Evolutionary conservation across 2,329 filamentous ascomycete species (phyloP).

Genomic region (Aspergillus cejpii): DNA sequence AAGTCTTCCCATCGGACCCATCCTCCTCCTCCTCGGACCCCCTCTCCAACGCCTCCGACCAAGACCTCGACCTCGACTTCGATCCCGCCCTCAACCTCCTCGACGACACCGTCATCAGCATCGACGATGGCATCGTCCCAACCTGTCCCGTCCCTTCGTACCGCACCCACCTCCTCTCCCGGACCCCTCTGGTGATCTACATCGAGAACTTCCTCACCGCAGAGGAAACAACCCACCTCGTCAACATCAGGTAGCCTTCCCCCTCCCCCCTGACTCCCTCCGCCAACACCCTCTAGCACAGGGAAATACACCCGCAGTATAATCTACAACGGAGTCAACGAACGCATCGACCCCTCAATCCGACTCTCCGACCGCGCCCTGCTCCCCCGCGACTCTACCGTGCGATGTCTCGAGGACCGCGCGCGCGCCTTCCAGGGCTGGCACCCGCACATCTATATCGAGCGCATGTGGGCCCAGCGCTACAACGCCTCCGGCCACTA

Average conservation of each 20-base stretch:
- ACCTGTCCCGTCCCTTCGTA: constrained; percentile 26
- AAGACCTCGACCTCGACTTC: constrained; percentile 5
- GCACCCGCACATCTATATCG: constrained; percentile 52
- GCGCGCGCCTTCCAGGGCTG: constrained; percentile 56
- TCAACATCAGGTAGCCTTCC: constrained; percentile 46
- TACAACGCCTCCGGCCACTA: constrained; percentile 56
- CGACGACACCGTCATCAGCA: constrained; percentile 32
- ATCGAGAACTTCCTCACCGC: constrained; percentile 50
- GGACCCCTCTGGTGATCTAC: constrained; percentile 53
- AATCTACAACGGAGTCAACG: constrained; percentile 46
- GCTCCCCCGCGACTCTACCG: constrained; percentile 43
- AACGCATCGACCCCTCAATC: constrained; percentile 44
- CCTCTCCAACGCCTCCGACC: constrained; percentile 1
- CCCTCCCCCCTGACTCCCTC: neutral
- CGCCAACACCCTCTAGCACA: constrained; percentile 21
- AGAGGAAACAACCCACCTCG: constrained; percentile 46
- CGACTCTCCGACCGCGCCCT: constrained; percentile 49
- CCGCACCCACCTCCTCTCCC: constrained; percentile 46
- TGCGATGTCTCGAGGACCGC: constrained; percentile 55
- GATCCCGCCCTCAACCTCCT: constrained; percentile 19
- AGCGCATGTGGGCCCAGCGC: constrained; percentile 55
- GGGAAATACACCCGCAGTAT: constrained; percentile 50
- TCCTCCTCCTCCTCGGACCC: neutral
- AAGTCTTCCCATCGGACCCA: constrained; percentile 15
- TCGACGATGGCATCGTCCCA: constrained; percentile 27